Evolutionary conservation across 2,329 filamentous ascomycete species (phyloP).

Genomic region (Ophiostoma australiae): DNA sequence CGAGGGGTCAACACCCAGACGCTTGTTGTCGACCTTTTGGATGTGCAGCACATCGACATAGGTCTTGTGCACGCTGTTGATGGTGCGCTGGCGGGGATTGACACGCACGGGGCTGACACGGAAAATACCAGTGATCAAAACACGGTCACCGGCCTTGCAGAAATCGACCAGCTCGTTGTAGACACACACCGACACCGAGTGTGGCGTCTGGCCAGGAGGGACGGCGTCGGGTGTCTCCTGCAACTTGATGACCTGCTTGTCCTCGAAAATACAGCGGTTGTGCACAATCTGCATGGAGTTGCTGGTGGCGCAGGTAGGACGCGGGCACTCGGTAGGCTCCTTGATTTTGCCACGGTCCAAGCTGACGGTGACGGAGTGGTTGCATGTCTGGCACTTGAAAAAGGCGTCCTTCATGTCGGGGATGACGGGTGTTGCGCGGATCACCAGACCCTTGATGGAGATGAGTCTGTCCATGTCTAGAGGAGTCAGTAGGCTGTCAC

Average conservation of each 20-base stretch:
- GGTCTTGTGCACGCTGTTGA: conserved; percentile 97
- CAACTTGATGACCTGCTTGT: conserved; percentile 98
- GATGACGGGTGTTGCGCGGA: conserved; percentile 91
- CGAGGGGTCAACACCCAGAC: conserved; percentile 83
- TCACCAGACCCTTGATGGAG: conserved; percentile 91
- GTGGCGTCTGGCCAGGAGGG: conserved; percentile 91
- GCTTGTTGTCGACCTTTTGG: conserved; percentile 92
- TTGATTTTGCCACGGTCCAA: conserved; percentile 95
- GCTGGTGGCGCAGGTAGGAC: conserved; percentile 70
- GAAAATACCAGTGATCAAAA: conserved; percentile 96
- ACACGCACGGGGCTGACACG: conserved; percentile 88
- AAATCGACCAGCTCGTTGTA: conserved; percentile 97
- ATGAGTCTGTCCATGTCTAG: conserved; percentile 86
- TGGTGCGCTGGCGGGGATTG: conserved; percentile 84
- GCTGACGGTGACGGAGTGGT: conserved; percentile 82
- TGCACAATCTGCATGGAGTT: conserved; percentile 99
- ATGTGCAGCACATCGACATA: conserved; percentile 94
- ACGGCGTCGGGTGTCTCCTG: conserved; percentile 96
- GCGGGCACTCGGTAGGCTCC: conserved; percentile 85
- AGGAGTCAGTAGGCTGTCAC: neutral
- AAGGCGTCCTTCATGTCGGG: conserved; percentile 99
- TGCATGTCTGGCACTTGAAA: conserved; percentile 91
- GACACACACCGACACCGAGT: conserved; percentile 91
- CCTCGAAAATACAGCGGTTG: conserved; percentile 88
- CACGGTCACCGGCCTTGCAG: conserved; percentile 94